These are phyloP conservation scores for Begonia loranthoides DNA, from an alignment of 306 rosid species.

Conservation along the genomic window DNA sequence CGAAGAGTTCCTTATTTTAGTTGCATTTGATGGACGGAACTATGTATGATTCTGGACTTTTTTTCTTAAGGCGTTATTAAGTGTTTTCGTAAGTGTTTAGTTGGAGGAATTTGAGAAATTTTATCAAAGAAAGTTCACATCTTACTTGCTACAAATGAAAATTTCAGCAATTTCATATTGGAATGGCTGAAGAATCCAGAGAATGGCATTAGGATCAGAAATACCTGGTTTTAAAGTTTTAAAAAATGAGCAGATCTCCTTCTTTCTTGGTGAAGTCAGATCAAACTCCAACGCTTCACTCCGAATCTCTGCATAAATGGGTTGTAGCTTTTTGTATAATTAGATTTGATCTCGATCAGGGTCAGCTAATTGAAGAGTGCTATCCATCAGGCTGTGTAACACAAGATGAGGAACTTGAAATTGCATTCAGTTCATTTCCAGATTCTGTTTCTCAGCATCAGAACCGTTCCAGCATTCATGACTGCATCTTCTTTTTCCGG, in stretches of 20 bases:
- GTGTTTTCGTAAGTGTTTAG: conserved; percentile 4
- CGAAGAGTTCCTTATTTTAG: neutral
- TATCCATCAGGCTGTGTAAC: conserved; percentile 62
- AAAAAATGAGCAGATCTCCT: conserved; percentile 73
- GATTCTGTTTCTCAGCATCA: conserved; percentile 86
- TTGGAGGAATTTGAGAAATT: conserved; percentile 12
- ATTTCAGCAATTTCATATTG: conserved; percentile 14
- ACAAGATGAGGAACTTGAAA: conserved; percentile 71
- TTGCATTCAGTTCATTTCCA: conserved; percentile 72
- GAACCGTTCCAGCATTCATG: conserved; percentile 79
- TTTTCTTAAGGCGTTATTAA: neutral
- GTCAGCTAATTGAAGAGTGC: conserved; percentile 94
- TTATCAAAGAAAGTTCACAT: conserved; percentile 8
- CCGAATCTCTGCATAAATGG: conserved; percentile 56
- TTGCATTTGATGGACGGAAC: neutral
- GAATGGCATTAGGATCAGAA: conserved; percentile 22
- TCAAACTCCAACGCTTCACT: conserved; percentile 52
- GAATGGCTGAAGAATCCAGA: conserved; percentile 14
- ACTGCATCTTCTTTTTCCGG: conserved; percentile 81
- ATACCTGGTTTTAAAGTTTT: conserved; percentile 12
- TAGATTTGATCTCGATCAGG: conserved; percentile 86
- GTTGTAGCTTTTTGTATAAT: conserved; percentile 66
- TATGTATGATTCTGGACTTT: neutral
- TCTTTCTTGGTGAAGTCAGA: conserved; percentile 62
- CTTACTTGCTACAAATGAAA: conserved; percentile 15